A percentile compares a stretch with the other conserved stretches of the same genome.
Conservation (phyloP, 257 asterid genomes). For the Scutellaria galericulata region DNA sequence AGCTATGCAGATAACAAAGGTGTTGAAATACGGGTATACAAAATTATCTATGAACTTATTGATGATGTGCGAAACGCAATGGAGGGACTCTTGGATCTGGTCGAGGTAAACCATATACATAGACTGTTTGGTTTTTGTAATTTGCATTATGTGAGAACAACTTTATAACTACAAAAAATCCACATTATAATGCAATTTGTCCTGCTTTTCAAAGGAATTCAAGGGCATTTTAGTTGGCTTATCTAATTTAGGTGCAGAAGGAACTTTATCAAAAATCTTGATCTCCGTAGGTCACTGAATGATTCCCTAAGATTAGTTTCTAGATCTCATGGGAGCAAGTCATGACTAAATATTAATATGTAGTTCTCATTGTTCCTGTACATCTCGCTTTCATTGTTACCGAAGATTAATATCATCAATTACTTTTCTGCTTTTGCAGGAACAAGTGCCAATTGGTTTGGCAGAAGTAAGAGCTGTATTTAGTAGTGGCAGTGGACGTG, state of each 20-base stretch:
- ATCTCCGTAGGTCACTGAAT: slow-evolving; percentile 17
- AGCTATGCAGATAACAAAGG: slow-evolving; percentile 70
- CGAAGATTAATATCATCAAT: background rate
- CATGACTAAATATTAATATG: background rate
- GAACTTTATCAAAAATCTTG: background rate
- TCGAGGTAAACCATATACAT: slow-evolving; percentile 63
- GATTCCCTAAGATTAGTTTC: slow-evolving; percentile 2
- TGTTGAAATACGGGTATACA: slow-evolving; percentile 83
- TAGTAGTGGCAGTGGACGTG: slow-evolving; percentile 97
- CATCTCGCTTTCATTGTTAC: background rate
- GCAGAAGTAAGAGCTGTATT: slow-evolving; percentile 95
- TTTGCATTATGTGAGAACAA: background rate
- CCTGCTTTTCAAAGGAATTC: background rate
- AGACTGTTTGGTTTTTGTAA: slow-evolving; percentile 4
- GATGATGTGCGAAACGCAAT: slow-evolving; percentile 91
- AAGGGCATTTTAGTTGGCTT: background rate
- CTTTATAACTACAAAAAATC: slow-evolving; percentile 1
- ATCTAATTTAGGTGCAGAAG: slow-evolving; percentile 9
- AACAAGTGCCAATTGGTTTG: slow-evolving; percentile 81
- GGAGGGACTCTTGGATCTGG: slow-evolving; percentile 95
- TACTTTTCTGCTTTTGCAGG: slow-evolving; percentile 51
- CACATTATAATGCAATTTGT: background rate
- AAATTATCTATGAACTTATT: slow-evolving; percentile 90
- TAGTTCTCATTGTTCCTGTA: slow-evolving; percentile 8
- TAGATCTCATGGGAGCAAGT: background rate